Conservation (phyloP, 2,329 filamentous ascomycete species). For the Tolypocladium tropicale region DNA sequence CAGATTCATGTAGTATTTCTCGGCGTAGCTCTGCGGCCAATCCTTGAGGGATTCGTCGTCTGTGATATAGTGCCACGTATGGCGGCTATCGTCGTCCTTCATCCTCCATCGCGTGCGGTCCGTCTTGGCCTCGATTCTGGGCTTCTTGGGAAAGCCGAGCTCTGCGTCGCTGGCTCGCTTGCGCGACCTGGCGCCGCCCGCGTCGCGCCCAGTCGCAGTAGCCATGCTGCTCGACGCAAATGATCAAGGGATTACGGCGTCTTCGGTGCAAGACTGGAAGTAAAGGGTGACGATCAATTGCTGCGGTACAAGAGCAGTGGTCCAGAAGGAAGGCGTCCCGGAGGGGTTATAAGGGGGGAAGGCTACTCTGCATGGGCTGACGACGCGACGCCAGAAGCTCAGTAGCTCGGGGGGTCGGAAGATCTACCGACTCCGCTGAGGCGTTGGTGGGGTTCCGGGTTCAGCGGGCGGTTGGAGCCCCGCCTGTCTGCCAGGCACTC, state of each 20-base stretch:
- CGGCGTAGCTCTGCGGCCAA: conserved; percentile 83
- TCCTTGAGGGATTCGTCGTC: conserved; percentile 58
- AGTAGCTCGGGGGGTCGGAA: background rate
- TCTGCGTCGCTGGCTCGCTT: conserved; percentile 33
- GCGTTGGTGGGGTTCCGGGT: background rate
- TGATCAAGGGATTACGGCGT: no score
- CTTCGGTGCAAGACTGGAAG: background rate
- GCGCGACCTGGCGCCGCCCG: conserved; percentile 21
- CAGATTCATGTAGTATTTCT: conserved; percentile 79
- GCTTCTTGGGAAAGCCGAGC: conserved; percentile 31
- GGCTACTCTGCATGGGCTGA: background rate
- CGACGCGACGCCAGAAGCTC: background rate
- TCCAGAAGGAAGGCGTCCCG: background rate
- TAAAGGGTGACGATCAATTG: background rate
- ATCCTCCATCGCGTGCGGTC: conserved; percentile 80
- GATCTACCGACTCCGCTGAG: background rate
- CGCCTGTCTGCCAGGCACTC: background rate
- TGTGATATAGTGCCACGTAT: conserved; percentile 89
- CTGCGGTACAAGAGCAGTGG: background rate
- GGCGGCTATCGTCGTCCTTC: conserved; percentile 69
- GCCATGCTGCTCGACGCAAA: conserved; percentile 13
- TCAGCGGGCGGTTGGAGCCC: background rate
- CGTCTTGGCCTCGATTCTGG: conserved; percentile 48
- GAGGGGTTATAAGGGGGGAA: background rate
- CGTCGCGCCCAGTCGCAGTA: conserved; percentile 17